These are phyloP conservation scores for Wickerhamomyces sp. DNA, from an alignment of 1,139 yeast species.

Conservation along the genomic window DNA sequence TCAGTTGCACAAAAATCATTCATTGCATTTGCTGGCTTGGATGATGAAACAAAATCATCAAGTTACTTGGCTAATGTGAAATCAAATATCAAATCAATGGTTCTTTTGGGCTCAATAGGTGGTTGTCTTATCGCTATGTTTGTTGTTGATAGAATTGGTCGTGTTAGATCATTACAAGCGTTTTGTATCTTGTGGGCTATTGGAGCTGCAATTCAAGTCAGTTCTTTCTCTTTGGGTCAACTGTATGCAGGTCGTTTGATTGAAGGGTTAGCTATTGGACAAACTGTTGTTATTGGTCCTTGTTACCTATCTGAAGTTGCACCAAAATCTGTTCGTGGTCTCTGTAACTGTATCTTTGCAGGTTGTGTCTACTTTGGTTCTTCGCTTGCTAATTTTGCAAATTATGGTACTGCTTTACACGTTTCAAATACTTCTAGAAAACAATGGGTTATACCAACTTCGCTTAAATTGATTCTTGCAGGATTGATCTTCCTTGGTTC, in stretches of 20 bases:
- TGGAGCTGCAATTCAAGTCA: slow-evolving; percentile 28
- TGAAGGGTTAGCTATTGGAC: slow-evolving; percentile 53
- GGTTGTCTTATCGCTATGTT: slow-evolving; percentile 48
- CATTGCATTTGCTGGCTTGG: slow-evolving; percentile 39
- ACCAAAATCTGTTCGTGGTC: slow-evolving; percentile 48
- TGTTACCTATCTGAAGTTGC: slow-evolving; percentile 51
- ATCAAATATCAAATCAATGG: slow-evolving; percentile 57
- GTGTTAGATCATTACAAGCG: slow-evolving; percentile 45
- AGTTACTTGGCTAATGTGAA: slow-evolving; percentile 38
- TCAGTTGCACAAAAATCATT: slow-evolving; percentile 41
- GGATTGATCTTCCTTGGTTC: slow-evolving; percentile 39
- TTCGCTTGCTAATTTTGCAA: slow-evolving; percentile 43
- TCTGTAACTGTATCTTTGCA: slow-evolving; percentile 27
- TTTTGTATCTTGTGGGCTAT: slow-evolving; percentile 29
- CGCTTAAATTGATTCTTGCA: slow-evolving; percentile 54
- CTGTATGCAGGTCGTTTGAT: slow-evolving; percentile 41
- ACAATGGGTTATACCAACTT: slow-evolving; percentile 23
- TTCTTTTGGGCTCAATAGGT: slow-evolving; percentile 53
- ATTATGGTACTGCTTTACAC: slow-evolving; percentile 40
- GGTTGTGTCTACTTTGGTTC: slow-evolving; percentile 37
- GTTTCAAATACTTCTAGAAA: slow-evolving; percentile 31
- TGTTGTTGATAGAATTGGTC: slow-evolving; percentile 48
- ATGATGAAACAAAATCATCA: slow-evolving; percentile 33
- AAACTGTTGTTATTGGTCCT: slow-evolving; percentile 52
- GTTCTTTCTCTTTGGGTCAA: slow-evolving; percentile 39